Percentiles rank a stretch among this genome's conserved stretches.
Conservation (phyloP, 2,329 filamentous ascomycete genomes). For the Aaosphaeria pasadenensis region DNA sequence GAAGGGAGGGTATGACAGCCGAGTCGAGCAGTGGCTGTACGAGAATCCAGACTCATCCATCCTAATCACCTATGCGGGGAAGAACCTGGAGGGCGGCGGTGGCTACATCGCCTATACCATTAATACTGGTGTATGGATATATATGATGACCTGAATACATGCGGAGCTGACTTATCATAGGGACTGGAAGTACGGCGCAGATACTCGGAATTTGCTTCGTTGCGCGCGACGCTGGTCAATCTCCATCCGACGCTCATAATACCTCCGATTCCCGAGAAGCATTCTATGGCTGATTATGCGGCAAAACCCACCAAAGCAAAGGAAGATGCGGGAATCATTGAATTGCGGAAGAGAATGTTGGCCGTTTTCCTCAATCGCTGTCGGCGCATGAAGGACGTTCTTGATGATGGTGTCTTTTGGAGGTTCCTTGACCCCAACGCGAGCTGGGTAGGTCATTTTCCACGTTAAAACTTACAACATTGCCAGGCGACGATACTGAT, state of each 20-base stretch:
- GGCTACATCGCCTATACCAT: constrained; percentile 98
- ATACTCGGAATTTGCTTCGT: constrained; percentile 94
- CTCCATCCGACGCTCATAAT: constrained; percentile 94
- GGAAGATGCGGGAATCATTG: constrained; percentile 95
- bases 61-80: constrained; percentile 89
- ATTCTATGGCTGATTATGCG: constrained; percentile 97
- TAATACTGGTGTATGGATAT: constrained; percentile 72
- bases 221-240: constrained; percentile 82
- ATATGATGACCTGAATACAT: neutral
- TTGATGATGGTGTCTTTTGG: constrained; percentile 95
- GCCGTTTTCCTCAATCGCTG: constrained; percentile 94
- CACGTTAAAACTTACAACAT: neutral
- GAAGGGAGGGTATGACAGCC: constrained; percentile 87
- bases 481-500: constrained; percentile 1
- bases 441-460: constrained; percentile 72
- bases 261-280: constrained; percentile 96
- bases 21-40: constrained; percentile 95
- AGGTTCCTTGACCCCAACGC: constrained; percentile 96
- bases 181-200: constrained; percentile 91
- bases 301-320: constrained; percentile 97
- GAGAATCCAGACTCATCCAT: constrained; percentile 90
- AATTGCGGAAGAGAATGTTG: constrained; percentile 93
- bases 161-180: constrained; percentile 46
- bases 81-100: constrained; percentile 87
- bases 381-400: constrained; percentile 84